phyloP scores from a whole-genome alignment of 139 green algal species.

The Mesotaenium endlicherianum region DNA sequence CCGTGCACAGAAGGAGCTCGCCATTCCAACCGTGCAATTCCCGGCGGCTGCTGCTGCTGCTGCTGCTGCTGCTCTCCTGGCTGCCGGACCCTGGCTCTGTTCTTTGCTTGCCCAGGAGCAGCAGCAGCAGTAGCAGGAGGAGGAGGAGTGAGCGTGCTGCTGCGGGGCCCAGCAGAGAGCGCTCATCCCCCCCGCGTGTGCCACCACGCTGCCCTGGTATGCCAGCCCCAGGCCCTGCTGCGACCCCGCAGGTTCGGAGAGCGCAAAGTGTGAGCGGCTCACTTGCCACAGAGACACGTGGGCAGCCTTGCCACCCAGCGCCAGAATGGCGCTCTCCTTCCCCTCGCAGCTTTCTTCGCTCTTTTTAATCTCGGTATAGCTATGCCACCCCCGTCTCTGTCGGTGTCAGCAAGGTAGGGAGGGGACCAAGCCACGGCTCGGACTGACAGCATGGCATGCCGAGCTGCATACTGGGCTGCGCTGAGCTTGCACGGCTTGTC shows the following conservation, averaged over 20 bases:
- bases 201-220: neutral
- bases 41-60: neutral
- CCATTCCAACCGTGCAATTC: neutral
- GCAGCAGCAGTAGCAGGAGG: neutral
- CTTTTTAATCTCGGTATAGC: neutral
- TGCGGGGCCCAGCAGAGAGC: neutral
- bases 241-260: too few species aligned
- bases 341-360: neutral
- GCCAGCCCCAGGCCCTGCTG: neutral
- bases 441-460: neutral
- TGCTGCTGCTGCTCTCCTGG: neutral
- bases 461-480: neutral
- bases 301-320: neutral
- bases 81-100: neutral
- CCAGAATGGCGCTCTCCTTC: too few species aligned
- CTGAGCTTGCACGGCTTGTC: neutral
- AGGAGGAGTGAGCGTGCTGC: neutral
- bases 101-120: neutral
- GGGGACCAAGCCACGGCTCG: slow-evolving; percentile 1
- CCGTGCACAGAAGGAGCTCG: neutral
- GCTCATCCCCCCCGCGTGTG: neutral
- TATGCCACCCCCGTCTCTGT: neutral
- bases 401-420: neutral
- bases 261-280: neutral
- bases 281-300: slow-evolving; percentile 1